Evolutionary conservation across 768 basidiomycete genomes (phyloP), one percentile per base, ranked within the genome.

Genomic region (Hypsizygus marmoreus): DNA sequence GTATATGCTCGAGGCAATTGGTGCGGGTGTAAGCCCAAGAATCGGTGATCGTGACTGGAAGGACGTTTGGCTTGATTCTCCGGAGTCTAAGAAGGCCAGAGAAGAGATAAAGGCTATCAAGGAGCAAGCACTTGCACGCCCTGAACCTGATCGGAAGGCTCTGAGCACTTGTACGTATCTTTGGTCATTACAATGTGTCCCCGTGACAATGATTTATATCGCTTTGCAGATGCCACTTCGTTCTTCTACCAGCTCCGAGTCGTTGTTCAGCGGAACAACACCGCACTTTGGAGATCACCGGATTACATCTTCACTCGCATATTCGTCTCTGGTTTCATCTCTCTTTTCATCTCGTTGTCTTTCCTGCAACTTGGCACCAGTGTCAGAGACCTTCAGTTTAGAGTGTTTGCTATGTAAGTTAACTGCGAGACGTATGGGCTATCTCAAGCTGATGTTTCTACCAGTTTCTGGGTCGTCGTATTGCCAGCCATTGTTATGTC

Each of bases 11-110:
- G 85, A 88, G 44, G 88, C 84, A n/a, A 92, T 92, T 48, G 91
- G 92, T 50, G 89, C 91, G 44, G 90, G 90, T 39, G 76, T 88
- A 34, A 74, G 84, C 9, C 77, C 85, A 0, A 75, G 82, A 37
- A 75, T 91, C 28, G 88, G 88, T 1, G 76, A 85, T 44, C 80
- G 82, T 24, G 92, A 95, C 57, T 95, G 93, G 93, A 82, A 83
- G 44, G 82, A 90, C 50, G 72, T 91, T 38, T 95, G 93, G 93
- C 65, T 79, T 13, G 80, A 86, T 28, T 91, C 86, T 4, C 71
- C 80, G 0, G 86, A 94, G 65, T 75, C 57, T 43, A 47, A 63
- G 34, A 55, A 52, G 19, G 71, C 74, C 23, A 67, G 62, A 17
- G 56, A 54, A 20, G 75, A 82, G 46, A 81, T 83, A 23, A 54